A percentile compares a stretch with the other conserved stretches of the same genome.
Conservation (phyloP, 1,284 basidiomycete genomes). For the Ceratobasidium sp. region DNA sequence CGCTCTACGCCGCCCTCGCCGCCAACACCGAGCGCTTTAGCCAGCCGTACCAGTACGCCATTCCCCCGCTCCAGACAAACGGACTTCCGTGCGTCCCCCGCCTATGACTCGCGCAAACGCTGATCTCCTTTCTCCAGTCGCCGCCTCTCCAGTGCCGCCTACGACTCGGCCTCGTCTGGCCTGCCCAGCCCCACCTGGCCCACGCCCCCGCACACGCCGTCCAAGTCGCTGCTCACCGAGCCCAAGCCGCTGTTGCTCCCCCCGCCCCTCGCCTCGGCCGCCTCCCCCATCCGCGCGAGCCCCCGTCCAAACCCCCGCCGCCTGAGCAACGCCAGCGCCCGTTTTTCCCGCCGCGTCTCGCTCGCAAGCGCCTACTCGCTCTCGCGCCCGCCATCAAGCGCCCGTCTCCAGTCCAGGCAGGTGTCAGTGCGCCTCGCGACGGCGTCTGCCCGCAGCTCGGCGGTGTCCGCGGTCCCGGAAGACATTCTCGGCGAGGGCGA, state of each 20-base stretch:
- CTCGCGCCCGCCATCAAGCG: conserved; percentile 46
- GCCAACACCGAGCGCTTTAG: conserved; percentile 33
- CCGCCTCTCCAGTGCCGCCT: conserved; percentile 32
- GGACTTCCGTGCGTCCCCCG: neutral
- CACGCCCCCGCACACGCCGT: conserved; percentile 38
- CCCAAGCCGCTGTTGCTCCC: conserved; percentile 40
- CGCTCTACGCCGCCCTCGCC: conserved; percentile 2
- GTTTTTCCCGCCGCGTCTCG: conserved; percentile 36
- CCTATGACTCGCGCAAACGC: conserved; percentile 5
- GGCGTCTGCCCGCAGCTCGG: conserved; percentile 23
- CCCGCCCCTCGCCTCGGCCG: conserved; percentile 14
- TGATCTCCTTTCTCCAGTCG: conserved; percentile 7
- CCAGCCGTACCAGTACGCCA: conserved; percentile 36
- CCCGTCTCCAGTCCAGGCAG: conserved; percentile 48
- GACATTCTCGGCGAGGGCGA: conserved; percentile 78
- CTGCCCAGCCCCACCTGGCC: conserved; percentile 40
- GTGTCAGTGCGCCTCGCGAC: conserved; percentile 47
- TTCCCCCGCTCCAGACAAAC: conserved; percentile 37
- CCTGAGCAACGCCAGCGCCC: conserved; percentile 42
- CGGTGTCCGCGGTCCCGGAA: conserved; percentile 56
- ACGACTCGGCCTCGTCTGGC: conserved; percentile 33
- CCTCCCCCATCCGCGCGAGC: conserved; percentile 35
- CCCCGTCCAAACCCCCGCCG: conserved; percentile 17
- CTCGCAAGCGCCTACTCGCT: conserved; percentile 42
- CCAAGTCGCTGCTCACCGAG: conserved; percentile 4